Evolutionary conservation across 129 eudicot species (phyloP).

Genomic region (Lactuca saligna): DNA sequence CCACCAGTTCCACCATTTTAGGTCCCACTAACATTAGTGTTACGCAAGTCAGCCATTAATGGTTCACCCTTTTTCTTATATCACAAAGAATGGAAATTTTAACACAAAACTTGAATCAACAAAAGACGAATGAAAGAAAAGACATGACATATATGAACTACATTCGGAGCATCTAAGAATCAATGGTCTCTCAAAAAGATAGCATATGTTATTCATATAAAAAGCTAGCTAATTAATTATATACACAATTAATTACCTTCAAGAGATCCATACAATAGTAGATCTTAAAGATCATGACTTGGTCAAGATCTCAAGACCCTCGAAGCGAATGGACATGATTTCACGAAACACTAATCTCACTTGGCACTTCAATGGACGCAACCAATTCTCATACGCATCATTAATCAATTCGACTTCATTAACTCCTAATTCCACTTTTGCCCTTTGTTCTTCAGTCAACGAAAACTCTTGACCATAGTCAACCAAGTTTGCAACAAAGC

Average conservation of each 20-base stretch:
- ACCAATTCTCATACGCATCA: constrained; percentile 42
- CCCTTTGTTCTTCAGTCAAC: constrained; percentile 45
- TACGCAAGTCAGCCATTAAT: too few relatives aligned
- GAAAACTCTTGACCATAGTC: constrained; percentile 53
- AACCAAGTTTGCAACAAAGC: constrained; percentile 46
- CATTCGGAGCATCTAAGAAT: too few relatives aligned
- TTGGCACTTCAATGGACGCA: constrained; percentile 58
- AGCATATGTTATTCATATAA: too few relatives aligned
- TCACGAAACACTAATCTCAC: constrained; percentile 51
- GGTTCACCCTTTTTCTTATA: not conserved
- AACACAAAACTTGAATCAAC: not conserved
- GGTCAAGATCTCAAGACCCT: constrained; percentile 49
- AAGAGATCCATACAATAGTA: not conserved
- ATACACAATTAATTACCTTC: too few relatives aligned
- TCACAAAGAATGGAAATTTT: not conserved
- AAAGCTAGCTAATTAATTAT: too few relatives aligned
- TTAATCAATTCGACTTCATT: constrained; percentile 34
- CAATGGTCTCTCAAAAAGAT: too few relatives aligned
- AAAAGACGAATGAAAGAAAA: too few relatives aligned
- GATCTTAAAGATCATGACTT: constrained; percentile 21
- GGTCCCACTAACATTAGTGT: too few relatives aligned
- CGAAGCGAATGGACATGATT: constrained; percentile 51
- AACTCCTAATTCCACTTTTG: constrained; percentile 40
- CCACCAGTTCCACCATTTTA: too few relatives aligned
- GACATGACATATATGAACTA: too few relatives aligned